A percentile compares a stretch with the other conserved stretches of the same genome.
phyloP scores from a whole-genome alignment of 306 rosid species.

The Dicorynia guianensis region DNA sequence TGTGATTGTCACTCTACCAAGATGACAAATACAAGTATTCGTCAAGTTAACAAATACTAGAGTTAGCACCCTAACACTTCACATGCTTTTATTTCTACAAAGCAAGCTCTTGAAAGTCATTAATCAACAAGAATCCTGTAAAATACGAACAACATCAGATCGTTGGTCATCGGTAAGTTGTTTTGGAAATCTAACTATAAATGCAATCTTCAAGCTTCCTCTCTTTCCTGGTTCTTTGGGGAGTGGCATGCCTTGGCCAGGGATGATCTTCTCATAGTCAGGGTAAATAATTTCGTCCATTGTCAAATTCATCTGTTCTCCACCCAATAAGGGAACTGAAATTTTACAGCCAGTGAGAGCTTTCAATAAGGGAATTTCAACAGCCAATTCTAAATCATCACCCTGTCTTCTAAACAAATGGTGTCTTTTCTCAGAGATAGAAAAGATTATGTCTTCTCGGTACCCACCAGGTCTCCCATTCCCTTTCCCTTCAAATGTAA shows the following conservation, averaged over 20 bases:
- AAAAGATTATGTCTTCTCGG: conserved; percentile 62
- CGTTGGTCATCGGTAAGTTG: conserved; percentile 61
- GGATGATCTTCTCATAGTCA: conserved; percentile 61
- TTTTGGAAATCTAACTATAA: conserved; percentile 71
- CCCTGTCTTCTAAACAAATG: conserved; percentile 69
- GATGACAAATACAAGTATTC: background rate
- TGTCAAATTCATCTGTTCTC: conserved; percentile 55
- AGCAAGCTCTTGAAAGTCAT: background rate
- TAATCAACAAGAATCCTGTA: conserved; percentile 49
- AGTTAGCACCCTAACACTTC: conserved; percentile 12
- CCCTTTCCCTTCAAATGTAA: conserved; percentile 83
- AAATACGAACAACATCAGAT: conserved; percentile 58
- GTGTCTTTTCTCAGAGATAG: conserved; percentile 69
- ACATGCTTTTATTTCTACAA: background rate
- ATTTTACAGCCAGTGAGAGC: conserved; percentile 76
- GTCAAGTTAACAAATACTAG: background rate
- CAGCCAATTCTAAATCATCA: conserved; percentile 67
- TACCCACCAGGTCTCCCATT: conserved; percentile 53
- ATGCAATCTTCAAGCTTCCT: conserved; percentile 68
- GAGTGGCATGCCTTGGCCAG: conserved; percentile 76
- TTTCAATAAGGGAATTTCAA: conserved; percentile 65
- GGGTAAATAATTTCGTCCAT: conserved; percentile 62
- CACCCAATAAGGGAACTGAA: conserved; percentile 73
- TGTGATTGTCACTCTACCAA: background rate
- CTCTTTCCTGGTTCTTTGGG: conserved; percentile 54